Base-by-base conservation (phyloP, 495 filamentous ascomycete species). In the Aspergillus diversus region DNA sequence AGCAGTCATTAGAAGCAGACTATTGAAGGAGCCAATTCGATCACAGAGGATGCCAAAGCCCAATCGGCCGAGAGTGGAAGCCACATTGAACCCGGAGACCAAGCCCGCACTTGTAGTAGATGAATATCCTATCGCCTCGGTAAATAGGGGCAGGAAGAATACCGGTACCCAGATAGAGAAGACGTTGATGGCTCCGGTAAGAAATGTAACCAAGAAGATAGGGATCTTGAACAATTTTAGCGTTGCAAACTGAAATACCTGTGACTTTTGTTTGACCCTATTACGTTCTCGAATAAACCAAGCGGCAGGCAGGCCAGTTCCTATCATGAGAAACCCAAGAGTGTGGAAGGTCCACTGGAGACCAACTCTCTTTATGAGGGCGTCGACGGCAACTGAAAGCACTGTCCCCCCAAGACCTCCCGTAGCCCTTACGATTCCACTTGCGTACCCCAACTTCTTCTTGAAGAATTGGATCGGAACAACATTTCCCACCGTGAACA, bases 371-470 rank as follows among this genome's bases (percentile, higher is more conserved):
- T 57, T 39, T 16, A 17, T 57, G n/a, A 57, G 54, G 17, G n/a
- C n/a, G n/a, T 46, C n/a, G 7, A 46, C 33, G 15, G 16, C 54
- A 31, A 57, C 11, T 11, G 54, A 34, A 16, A 57, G 37, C 17
- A 57, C 54, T n/a, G 54, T 57, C 5, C 34, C 54, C 17, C 54
- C 54, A 27, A 57, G 21, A 27, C 54, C 54, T 4, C 54, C 54
- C 17, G 34, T 39, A 5, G 42, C 34, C 54, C 42, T 57, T 33
- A 57, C 34, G 1, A 57, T 16, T 15, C 54, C 35, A 35, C 42
- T 57, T 4, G 35, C 54, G 11, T 11, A 42, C 11, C 53, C 53
- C 5, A 55, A 33, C 11, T 17, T 5, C 9, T 39, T 17, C 12
- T 17, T 55, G 53, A 55, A 42, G 33, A 34, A 57, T 12, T 43